phyloP scores from a whole-genome alignment of 2,329 filamentous ascomycete species.

The Fusarium mangiferae region DNA sequence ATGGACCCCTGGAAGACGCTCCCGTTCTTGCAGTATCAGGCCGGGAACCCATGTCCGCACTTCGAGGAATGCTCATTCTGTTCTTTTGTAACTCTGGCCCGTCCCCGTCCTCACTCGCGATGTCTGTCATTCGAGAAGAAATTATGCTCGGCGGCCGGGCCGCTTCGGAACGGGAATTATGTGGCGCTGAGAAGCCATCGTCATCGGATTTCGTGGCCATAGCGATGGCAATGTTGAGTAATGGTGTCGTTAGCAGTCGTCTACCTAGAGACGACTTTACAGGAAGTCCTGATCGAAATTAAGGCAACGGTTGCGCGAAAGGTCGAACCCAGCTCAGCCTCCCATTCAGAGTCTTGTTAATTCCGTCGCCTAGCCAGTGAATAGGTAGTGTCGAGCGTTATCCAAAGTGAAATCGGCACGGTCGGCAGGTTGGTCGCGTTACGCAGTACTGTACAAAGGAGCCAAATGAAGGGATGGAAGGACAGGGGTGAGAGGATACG shows the following conservation, averaged over 20 bases:
- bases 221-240: conserved; percentile 29
- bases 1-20: conserved; percentile 55
- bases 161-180: conserved; percentile 54
- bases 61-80: conserved; percentile 47
- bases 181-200: conserved; percentile 52
- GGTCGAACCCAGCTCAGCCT: neutral
- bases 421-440: conserved; percentile 43
- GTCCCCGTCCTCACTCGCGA: conserved; percentile 66
- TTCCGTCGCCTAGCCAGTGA: conserved; percentile 4
- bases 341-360: conserved; percentile 10
- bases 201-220: conserved; percentile 54
- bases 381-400: conserved; percentile 18
- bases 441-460: conserved; percentile 34
- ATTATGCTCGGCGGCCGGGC: conserved; percentile 71
- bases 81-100: conserved; percentile 50
- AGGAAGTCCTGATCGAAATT: conserved; percentile 3
- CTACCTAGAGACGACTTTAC: conserved; percentile 24
- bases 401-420: conserved; percentile 39
- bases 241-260: conserved; percentile 29
- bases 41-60: conserved; percentile 59
- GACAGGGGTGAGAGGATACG: conserved; percentile 18
- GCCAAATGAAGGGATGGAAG: conserved; percentile 33
- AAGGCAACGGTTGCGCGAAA: conserved; percentile 17
- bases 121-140: conserved; percentile 77
- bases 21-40: conserved; percentile 66